A percentile compares a stretch with the other conserved stretches of the same genome.
phyloP scores from a whole-genome alignment of 176 grass and related monocot species.

The Musa acuminata region DNA sequence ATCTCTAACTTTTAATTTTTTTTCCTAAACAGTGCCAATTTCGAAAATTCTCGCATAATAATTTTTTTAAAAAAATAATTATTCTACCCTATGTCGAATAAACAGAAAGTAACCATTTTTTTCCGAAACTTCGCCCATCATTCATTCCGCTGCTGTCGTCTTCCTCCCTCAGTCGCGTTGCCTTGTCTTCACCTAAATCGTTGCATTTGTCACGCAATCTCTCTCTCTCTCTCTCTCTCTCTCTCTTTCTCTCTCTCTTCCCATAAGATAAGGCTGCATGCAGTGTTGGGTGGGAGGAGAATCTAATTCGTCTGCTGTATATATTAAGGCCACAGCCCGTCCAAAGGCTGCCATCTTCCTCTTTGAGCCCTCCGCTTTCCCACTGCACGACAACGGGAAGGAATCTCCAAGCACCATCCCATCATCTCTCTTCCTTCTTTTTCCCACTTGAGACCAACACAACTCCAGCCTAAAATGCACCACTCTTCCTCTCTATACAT shows the following conservation, averaged over 20 bases:
- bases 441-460: not conserved
- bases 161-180: too few species aligned
- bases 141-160: too few species aligned
- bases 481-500: not conserved
- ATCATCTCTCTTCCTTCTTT: not conserved
- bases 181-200: too few species aligned
- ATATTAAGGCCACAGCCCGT: not conserved
- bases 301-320: constrained; percentile 1
- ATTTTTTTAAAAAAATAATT: too few species aligned
- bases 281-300: not conserved
- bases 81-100: too few species aligned
- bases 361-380: not conserved
- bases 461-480: not conserved
- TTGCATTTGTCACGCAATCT: not conserved
- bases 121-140: too few species aligned
- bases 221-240: not conserved
- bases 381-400: not conserved
- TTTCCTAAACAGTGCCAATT: too few species aligned
- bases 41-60: too few species aligned
- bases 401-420: not conserved
- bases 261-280: not conserved
- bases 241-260: too few species aligned
- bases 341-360: constrained; percentile 1
- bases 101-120: too few species aligned
- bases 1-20: too few species aligned